Conservation (phyloP, 139 green algal genomes). For the Choricystis sp. region DNA sequence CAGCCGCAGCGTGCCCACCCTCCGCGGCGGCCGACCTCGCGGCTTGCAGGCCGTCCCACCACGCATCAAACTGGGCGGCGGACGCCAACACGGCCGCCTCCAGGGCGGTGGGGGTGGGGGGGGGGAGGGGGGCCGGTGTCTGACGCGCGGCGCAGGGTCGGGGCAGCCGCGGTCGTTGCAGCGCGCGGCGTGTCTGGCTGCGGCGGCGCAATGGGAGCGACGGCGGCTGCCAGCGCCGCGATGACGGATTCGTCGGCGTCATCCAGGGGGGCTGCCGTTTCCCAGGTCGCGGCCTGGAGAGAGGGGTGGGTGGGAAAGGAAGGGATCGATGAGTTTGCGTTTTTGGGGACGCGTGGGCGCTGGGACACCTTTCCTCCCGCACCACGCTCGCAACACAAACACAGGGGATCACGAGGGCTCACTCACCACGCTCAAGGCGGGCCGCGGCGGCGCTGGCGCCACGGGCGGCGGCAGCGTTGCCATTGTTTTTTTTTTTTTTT, state of each 20-base stretch:
- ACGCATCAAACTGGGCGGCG: not conserved
- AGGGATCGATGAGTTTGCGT: not conserved
- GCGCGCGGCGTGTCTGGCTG: too few relatives aligned
- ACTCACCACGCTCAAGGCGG: too few relatives aligned
- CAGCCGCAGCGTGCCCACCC: not conserved
- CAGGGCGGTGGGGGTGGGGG: not conserved
- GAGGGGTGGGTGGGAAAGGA: not conserved
- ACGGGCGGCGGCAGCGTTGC: not conserved
- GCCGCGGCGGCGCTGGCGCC: too few relatives aligned
- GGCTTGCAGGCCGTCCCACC: not conserved
- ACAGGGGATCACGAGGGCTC: too few relatives aligned
- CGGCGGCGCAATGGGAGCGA: too few relatives aligned
- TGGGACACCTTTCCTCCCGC: too few relatives aligned
- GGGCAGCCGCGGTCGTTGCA: too few relatives aligned
- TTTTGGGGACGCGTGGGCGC: too few relatives aligned
- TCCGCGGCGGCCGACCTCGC: not conserved
- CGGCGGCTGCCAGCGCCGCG: not conserved
- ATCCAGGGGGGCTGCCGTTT: not conserved
- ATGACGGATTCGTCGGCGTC: not conserved
- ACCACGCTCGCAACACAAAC: too few relatives aligned
- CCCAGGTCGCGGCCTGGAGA: not conserved
- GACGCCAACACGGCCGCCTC: not conserved
- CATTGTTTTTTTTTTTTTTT: not conserved
- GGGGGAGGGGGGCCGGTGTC: not conserved
- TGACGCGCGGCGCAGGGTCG: too few relatives aligned